phyloP scores from a whole-genome alignment of 192 early-diverging fungal species.

The Gryganskiella cystojenkinii region DNA sequence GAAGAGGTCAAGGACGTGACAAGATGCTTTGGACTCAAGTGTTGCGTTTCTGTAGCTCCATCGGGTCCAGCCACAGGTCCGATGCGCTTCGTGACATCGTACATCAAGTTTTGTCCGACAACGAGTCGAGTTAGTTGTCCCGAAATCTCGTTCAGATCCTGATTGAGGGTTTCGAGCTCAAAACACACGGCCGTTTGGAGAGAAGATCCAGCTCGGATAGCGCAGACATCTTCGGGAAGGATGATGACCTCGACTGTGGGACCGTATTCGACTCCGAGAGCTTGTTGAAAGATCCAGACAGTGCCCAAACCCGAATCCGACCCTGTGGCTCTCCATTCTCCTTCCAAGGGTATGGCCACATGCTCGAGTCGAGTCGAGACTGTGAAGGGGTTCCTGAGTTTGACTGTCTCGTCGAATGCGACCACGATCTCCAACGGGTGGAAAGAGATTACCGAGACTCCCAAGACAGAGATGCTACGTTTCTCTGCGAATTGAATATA shows the following conservation, averaged over 20 bases:
- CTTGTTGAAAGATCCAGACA: constrained; percentile 48
- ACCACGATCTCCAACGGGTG: constrained; percentile 40
- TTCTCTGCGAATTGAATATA: constrained; percentile 19
- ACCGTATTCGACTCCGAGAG: constrained; percentile 17
- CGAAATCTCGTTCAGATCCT: constrained; percentile 18
- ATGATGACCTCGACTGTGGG: constrained; percentile 40
- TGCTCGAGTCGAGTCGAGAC: constrained; percentile 38
- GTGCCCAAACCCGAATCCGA: constrained; percentile 26
- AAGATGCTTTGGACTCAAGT: constrained; percentile 3
- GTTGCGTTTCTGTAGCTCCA: constrained; percentile 13
- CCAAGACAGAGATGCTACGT: constrained; percentile 39
- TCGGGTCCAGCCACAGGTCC: constrained; percentile 13
- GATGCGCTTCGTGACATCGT: constrained; percentile 43
- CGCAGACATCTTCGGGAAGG: constrained; percentile 31
- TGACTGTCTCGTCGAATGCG: constrained; percentile 53
- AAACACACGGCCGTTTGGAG: constrained; percentile 32
- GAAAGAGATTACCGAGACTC: constrained; percentile 43
- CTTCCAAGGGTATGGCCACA: constrained; percentile 14
- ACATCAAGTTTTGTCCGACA: constrained; percentile 43
- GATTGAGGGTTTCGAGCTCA: constrained; percentile 40
- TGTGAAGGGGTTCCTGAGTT: constrained; percentile 24
- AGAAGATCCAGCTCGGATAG: constrained; percentile 18
- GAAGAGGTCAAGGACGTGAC: constrained; percentile 41
- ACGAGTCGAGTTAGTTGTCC: constrained; percentile 21
- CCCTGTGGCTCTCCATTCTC: constrained; percentile 50